Conservation (phyloP, 768 basidiomycete species). For the Holtermanniella nyarrowii region DNA sequence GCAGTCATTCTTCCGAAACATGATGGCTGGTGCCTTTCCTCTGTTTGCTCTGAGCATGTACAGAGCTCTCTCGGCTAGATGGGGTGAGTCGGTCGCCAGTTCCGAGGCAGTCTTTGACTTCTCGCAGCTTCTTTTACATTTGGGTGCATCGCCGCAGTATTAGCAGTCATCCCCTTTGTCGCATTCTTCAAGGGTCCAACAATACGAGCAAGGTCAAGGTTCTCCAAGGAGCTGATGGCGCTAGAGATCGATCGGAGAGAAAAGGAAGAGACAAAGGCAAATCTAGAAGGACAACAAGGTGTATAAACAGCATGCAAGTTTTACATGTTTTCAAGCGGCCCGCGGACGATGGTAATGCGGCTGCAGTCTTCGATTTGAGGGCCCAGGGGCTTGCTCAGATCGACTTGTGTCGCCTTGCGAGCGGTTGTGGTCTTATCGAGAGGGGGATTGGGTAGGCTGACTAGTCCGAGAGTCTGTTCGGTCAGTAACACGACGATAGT, state of each 20-base stretch:
- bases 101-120: background rate
- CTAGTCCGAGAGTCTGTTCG: background rate
- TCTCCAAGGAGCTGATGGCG: conserved; percentile 25
- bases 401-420: background rate
- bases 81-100: conserved; percentile 38
- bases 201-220: conserved; percentile 29
- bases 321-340: background rate
- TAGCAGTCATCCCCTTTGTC: conserved; percentile 49
- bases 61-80: conserved; percentile 49
- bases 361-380: background rate
- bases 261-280: background rate
- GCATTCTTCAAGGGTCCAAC: conserved; percentile 36
- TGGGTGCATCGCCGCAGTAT: conserved; percentile 45
- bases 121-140: conserved; percentile 20
- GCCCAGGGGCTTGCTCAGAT: background rate
- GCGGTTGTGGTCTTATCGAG: background rate
- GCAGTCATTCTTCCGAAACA: conserved; percentile 52
- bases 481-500: background rate
- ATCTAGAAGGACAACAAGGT: background rate
- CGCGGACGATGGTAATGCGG: background rate
- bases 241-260: conserved; percentile 17
- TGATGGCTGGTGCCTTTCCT: conserved; percentile 47
- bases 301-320: background rate
- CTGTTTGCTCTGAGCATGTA: conserved; percentile 59
- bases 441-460: background rate